Conservation (phyloP, 768 basidiomycete species). For the Harrya chromipes region DNA sequence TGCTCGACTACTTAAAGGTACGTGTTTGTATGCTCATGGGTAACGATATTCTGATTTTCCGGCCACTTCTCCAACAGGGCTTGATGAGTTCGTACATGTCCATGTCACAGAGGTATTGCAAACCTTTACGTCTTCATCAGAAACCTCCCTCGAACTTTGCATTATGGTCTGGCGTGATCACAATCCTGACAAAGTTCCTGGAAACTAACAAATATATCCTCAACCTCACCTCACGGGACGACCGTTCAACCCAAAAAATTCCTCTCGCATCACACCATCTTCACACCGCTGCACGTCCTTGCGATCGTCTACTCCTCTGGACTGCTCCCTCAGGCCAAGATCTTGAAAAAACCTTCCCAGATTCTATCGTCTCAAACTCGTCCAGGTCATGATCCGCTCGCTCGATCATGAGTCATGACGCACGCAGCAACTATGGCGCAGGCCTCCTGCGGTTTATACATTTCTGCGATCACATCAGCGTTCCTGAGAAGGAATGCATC, state of each 20-base stretch:
- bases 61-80: conserved; percentile 39
- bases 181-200: conserved; percentile 66
- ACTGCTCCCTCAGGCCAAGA: too few species aligned
- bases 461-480: conserved; percentile 33
- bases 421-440: not conserved
- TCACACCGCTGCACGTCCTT: too few species aligned
- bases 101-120: conserved; percentile 63
- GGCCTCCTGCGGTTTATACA: conserved; percentile 29
- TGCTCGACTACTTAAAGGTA: conserved; percentile 90
- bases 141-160: conserved; percentile 30
- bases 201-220: too few species aligned
- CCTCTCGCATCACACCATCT: too few species aligned
- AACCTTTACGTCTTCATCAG: conserved; percentile 36
- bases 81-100: conserved; percentile 93
- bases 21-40: conserved; percentile 5
- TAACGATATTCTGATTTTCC: not conserved
- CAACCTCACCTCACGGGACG: too few species aligned
- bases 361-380: too few species aligned
- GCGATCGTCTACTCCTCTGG: too few species aligned
- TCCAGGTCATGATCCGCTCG: not conserved
- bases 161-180: conserved; percentile 64
- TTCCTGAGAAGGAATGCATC: conserved; percentile 23
- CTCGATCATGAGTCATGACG: not conserved
- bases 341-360: too few species aligned
- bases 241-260: too few species aligned